phyloP scores from a whole-genome alignment of 805 yeast species.

The Debaryomyces hansenii region DNA sequence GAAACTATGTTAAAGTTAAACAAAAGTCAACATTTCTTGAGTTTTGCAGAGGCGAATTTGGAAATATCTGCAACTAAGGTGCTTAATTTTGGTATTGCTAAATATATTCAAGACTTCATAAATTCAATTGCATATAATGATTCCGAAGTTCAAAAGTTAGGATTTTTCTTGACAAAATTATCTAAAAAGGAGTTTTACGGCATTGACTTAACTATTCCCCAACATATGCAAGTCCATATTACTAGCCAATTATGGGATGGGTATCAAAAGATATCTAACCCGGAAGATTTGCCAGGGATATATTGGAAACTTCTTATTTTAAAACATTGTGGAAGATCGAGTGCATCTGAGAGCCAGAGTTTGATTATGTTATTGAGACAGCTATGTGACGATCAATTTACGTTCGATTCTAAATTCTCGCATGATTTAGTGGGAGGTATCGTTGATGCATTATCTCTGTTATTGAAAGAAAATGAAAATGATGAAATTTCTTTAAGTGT shows the following conservation, averaged over 20 bases:
- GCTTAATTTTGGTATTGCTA: conserved; percentile 40
- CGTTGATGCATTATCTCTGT: conserved; percentile 29
- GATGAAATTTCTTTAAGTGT: background rate
- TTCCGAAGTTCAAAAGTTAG: conserved; percentile 27
- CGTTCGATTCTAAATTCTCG: conserved; percentile 21
- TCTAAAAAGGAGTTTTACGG: conserved; percentile 1
- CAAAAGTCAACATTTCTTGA: conserved; percentile 33
- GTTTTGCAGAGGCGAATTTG: conserved; percentile 48
- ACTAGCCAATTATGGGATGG: conserved; percentile 8
- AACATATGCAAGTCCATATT: conserved; percentile 23
- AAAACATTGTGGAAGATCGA: conserved; percentile 30
- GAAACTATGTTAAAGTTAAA: conserved; percentile 26
- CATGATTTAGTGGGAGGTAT: conserved; percentile 46
- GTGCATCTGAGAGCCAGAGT: conserved; percentile 17
- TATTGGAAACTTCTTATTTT: conserved; percentile 55
- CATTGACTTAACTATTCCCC: conserved; percentile 21
- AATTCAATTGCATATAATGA: conserved; percentile 24
- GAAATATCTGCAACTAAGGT: conserved; percentile 46
- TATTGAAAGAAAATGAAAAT: conserved; percentile 13
- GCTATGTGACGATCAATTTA: conserved; percentile 8
- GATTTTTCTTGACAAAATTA: conserved; percentile 20
- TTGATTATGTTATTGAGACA: conserved; percentile 14
- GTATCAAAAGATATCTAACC: conserved; percentile 4
- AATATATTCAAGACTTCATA: conserved; percentile 50
- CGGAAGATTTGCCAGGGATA: conserved; percentile 30